These are phyloP conservation scores for Wickerhamomyces ciferrii DNA, from an alignment of 805 yeast genomes.

Conservation along the genomic window DNA sequence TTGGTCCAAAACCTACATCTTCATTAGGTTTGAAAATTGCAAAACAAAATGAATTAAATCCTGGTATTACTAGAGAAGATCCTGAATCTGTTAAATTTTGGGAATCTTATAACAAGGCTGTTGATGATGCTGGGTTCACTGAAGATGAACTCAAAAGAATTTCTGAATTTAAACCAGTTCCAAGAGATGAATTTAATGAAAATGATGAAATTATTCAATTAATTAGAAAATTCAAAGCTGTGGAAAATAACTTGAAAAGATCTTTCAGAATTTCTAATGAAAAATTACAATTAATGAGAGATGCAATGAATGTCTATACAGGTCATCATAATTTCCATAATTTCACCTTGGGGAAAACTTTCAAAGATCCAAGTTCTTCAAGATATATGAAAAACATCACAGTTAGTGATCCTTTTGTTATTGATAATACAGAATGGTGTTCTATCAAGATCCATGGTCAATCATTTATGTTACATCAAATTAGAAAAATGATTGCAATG, in stretches of 20 bases:
- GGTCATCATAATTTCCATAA: slow-evolving; percentile 94
- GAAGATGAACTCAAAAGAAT: slow-evolving; percentile 23
- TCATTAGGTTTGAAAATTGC: slow-evolving; percentile 55
- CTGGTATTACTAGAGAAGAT: slow-evolving; percentile 58
- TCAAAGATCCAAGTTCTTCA: slow-evolving; percentile 78
- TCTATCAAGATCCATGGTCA: slow-evolving; percentile 97
- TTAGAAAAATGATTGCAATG: slow-evolving; percentile 97
- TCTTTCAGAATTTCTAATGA: slow-evolving; percentile 59
- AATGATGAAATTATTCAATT: slow-evolving; percentile 30
- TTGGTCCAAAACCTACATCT: slow-evolving; percentile 84
- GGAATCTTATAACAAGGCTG: slow-evolving; percentile 42
- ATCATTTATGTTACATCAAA: slow-evolving; percentile 97
- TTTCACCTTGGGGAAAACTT: slow-evolving; percentile 76
- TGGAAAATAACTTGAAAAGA: slow-evolving; percentile 67
- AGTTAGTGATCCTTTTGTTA: slow-evolving; percentile 85
- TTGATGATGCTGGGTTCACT: slow-evolving; percentile 23
- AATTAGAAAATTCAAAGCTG: slow-evolving; percentile 47
- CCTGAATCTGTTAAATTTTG: slow-evolving; percentile 74
- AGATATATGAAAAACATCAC: slow-evolving; percentile 76
- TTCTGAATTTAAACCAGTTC: slow-evolving; percentile 27
- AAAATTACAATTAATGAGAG: slow-evolving; percentile 58
- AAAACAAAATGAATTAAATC: slow-evolving; percentile 45
- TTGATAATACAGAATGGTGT: slow-evolving; percentile 93
- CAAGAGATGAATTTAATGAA: slow-evolving; percentile 33
- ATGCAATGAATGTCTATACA: slow-evolving; percentile 64